phyloP scores from a whole-genome alignment of 495 filamentous ascomycete genomes.

The Cercophora scortea region DNA sequence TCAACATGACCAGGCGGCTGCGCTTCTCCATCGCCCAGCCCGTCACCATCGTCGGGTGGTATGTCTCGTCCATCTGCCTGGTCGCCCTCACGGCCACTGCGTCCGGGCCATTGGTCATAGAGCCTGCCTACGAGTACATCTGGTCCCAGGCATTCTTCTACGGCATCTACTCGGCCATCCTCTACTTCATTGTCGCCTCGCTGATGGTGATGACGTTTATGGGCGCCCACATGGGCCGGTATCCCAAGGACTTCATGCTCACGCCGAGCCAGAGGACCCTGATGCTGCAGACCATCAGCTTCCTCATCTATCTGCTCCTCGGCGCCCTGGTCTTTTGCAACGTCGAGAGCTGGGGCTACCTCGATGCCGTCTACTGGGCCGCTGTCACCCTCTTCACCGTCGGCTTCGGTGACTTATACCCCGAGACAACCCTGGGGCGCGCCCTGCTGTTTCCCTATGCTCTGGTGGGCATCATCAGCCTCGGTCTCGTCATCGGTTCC shows the following conservation, averaged over 20 bases:
- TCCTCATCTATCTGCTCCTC: conserved; percentile 66
- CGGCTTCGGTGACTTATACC: conserved; percentile 65
- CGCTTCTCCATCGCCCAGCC: conserved; percentile 75
- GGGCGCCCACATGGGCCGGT: conserved; percentile 57
- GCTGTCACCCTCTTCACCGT: conserved; percentile 81
- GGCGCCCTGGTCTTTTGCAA: conserved; percentile 64
- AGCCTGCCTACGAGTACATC: conserved; percentile 44
- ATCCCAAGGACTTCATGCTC: conserved; percentile 61
- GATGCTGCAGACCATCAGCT: conserved; percentile 80
- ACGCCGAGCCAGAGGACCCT: conserved; percentile 70
- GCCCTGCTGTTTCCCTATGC: conserved; percentile 72
- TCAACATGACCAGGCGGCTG: conserved; percentile 78
- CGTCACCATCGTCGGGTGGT: conserved; percentile 52
- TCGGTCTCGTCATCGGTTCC: conserved; percentile 80
- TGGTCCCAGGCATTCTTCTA: conserved; percentile 76
- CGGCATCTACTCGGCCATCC: conserved; percentile 61
- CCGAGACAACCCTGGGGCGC: conserved; percentile 47
- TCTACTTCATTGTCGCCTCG: conserved; percentile 69
- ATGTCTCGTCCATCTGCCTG: conserved; percentile 60
- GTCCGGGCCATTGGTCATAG: conserved; percentile 36
- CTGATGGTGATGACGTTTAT: conserved; percentile 63
- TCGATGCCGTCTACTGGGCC: conserved; percentile 77
- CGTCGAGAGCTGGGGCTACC: conserved; percentile 70
- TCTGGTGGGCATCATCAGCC: conserved; percentile 68
- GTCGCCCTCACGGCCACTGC: conserved; percentile 50